Percentiles rank a stretch among this genome's conserved stretches.
Evolutionary conservation across 2,329 filamentous ascomycete species (phyloP).

Genomic region (Nothopassalora personata): DNA sequence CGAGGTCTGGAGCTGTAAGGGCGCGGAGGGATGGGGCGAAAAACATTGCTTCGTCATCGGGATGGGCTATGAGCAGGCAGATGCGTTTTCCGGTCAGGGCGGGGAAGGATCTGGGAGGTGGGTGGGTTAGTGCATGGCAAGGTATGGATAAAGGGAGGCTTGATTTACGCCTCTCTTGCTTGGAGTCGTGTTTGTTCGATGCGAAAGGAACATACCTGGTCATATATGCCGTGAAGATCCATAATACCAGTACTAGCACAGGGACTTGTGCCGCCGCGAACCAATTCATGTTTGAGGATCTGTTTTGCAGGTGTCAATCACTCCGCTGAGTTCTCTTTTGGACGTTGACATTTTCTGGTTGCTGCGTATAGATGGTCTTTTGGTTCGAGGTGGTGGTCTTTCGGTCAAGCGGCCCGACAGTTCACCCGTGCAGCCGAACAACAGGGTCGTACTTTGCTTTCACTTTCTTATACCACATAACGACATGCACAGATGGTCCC

Average conservation of each 20-base stretch:
- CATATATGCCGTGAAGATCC: conserved; percentile 45
- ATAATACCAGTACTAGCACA: conserved; percentile 39
- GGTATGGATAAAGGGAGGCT: neutral
- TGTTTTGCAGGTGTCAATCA: neutral
- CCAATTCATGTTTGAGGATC: conserved; percentile 36
- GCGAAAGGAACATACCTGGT: conserved; percentile 16
- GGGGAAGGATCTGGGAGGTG: conserved; percentile 48
- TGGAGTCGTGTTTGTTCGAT: neutral
- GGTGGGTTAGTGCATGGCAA: neutral
- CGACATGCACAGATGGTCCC: neutral
- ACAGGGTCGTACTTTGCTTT: neutral
- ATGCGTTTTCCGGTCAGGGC: conserved; percentile 76
- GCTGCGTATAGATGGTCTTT: neutral
- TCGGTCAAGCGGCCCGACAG: conserved; percentile 1
- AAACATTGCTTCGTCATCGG: conserved; percentile 99
- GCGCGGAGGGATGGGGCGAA: conserved; percentile 84
- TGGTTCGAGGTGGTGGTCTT: neutral
- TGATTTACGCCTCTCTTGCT: neutral
- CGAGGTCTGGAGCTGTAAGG: conserved; percentile 70
- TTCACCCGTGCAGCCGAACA: neutral
- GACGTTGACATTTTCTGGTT: neutral
- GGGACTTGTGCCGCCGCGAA: conserved; percentile 36
- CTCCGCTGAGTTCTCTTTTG: neutral
- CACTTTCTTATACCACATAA: neutral
- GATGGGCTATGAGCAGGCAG: conserved; percentile 89